These are phyloP conservation scores for Uromyces viciae-fabae DNA, from an alignment of 1,284 basidiomycete species.

Conservation along the genomic window DNA sequence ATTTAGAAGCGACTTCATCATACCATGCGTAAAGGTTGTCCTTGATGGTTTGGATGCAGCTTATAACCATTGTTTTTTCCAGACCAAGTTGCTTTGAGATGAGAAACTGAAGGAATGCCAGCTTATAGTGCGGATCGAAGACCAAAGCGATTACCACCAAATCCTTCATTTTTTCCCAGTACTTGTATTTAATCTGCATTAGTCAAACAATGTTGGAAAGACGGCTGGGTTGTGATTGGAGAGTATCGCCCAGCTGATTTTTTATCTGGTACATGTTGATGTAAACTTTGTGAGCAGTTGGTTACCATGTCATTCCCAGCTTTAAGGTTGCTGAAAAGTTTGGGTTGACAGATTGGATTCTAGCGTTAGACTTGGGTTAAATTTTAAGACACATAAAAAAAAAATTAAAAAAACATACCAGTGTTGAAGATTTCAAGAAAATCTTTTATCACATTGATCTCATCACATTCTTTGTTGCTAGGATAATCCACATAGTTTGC, in stretches of 20 bases:
- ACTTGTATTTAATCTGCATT: background rate
- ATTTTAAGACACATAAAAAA: too few species aligned
- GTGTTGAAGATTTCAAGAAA: too few species aligned
- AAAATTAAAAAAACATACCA: too few species aligned
- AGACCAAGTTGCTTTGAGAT: background rate
- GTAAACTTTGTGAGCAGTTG: background rate
- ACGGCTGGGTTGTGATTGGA: background rate
- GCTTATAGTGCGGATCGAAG: background rate
- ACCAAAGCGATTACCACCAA: background rate
- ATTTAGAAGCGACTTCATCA: background rate
- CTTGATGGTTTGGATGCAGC: background rate
- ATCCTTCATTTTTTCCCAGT: background rate
- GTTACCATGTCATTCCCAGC: too few species aligned
- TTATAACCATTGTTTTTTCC: background rate
- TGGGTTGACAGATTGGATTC: too few species aligned
- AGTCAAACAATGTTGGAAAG: background rate
- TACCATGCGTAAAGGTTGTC: background rate
- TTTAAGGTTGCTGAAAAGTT: too few species aligned
- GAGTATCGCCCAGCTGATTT: background rate
- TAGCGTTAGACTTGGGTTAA: too few species aligned
- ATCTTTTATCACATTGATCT: too few species aligned
- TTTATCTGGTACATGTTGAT: background rate
- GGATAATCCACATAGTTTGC: too few species aligned
- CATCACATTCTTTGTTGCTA: too few species aligned
- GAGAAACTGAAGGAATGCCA: background rate